Evolutionary conservation across 306 rosid species (phyloP), one percentile per base, ranked within the genome.

Genomic region (Coriaria nepalensis): DNA sequence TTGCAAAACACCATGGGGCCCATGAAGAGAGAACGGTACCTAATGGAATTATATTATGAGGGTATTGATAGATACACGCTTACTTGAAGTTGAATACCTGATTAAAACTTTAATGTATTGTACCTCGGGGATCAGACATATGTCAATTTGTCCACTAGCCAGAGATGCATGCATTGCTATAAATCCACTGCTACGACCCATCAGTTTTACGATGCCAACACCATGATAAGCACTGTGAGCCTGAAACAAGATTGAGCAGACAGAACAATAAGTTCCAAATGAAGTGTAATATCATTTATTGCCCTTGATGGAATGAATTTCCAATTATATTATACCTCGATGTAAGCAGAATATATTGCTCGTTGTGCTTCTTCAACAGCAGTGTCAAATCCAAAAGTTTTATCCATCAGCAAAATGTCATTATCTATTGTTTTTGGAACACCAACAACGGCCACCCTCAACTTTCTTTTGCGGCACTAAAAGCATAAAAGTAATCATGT

Each of bases 221-320:
- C 98, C 98, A 66, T 82, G 98, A 69, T 82, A 92, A 37, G 98
- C 98, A 63, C 98, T 92, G 60, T 92, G 96, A 53, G 98, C 98
- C 98, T 92, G 43, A 37, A 29, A 59, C 62, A 54, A 63, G 40
- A 76, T 40, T 59, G 55, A 36, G 54, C 33, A 61, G 65, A 39
- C 52, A 52, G 13, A 61, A 48, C 29, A 3, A 20, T 1, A 1
- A 20, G 29, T 20, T 20, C 1, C 1, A 20, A 20, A 20, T 20
- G 29, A 20, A 20, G 29, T 20, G 29, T 20, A 20, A 20, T 20
- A 20, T 20, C 3, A 3, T 20, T 1, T 20, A 20, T 20, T 20
- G 1, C 29, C 49, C 35, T 37, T 10, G 4, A 29, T 35, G 6
- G 6, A 35, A 11, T n/a, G 13, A 36, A 58, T 9, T 7, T 40